Conservation (phyloP, 192 early-diverging fungal genomes). For the Entomortierella beljakovae region DNA sequence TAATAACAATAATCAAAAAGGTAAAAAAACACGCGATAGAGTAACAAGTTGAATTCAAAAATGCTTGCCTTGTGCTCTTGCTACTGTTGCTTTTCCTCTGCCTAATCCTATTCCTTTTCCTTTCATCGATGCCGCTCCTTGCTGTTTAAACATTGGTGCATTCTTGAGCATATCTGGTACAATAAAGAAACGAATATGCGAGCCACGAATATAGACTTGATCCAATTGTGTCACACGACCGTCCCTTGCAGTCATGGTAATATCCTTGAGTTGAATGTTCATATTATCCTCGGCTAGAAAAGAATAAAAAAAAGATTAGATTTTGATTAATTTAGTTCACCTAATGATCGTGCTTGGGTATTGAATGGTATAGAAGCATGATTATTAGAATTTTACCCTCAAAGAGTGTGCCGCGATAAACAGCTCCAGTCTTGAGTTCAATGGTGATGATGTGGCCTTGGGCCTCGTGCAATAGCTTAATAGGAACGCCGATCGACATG, state of each 20-base stretch:
- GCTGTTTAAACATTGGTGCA: conserved; percentile 97
- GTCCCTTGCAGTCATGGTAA: conserved; percentile 93
- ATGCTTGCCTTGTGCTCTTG: conserved; percentile 74
- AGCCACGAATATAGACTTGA: conserved; percentile 96
- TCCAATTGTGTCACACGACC: conserved; percentile 92
- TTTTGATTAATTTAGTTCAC: no score
- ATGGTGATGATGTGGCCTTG: conserved; percentile 96
- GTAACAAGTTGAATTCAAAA: no score
- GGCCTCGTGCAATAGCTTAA: conserved; percentile 97
- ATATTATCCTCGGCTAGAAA: conserved; percentile 95
- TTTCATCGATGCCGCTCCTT: conserved; percentile 84
- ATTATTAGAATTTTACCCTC: conserved; percentile 84
- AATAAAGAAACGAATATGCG: conserved; percentile 91
- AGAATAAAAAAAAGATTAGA: neutral
- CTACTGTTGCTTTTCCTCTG: conserved; percentile 86
- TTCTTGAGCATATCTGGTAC: conserved; percentile 99
- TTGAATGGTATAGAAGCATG: no score
- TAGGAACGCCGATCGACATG: conserved; percentile 93
- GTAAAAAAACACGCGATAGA: no score
- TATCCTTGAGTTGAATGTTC: conserved; percentile 97
- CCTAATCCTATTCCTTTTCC: conserved; percentile 88
- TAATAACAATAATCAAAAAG: no score
- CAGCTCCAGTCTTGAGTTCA: conserved; percentile 94
- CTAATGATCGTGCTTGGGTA: no score
- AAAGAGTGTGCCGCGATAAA: conserved; percentile 94